phyloP scores from a whole-genome alignment of 805 yeast species.

The Metahyphopichia silvanorum region DNA sequence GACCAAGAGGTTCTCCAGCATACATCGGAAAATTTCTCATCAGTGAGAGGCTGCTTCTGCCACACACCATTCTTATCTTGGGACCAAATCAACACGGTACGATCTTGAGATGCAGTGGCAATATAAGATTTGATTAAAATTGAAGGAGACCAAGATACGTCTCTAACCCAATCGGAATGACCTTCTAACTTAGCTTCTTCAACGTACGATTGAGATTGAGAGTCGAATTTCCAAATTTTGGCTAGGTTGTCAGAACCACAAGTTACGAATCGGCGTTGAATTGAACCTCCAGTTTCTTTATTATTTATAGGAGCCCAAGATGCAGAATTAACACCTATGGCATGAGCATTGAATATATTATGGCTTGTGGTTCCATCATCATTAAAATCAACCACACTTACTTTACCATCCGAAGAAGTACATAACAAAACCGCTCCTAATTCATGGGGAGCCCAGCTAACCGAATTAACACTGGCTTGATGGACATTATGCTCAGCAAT shows the following conservation, averaged over 20 bases:
- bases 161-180: slow-evolving; percentile 98
- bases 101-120: slow-evolving; percentile 96
- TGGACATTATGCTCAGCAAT: slow-evolving; percentile 86
- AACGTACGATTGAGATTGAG: slow-evolving; percentile 52
- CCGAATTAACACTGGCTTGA: slow-evolving; percentile 91
- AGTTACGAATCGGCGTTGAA: slow-evolving; percentile 75
- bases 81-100: slow-evolving; percentile 93
- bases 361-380: slow-evolving; percentile 81
- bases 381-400: slow-evolving; percentile 85
- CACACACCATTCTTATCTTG: slow-evolving; percentile 69
- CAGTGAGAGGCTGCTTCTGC: slow-evolving; percentile 73
- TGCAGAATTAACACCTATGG: slow-evolving; percentile 91
- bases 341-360: slow-evolving; percentile 72
- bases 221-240: slow-evolving; percentile 80
- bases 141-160: slow-evolving; percentile 97
- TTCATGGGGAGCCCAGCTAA: slow-evolving; percentile 97
- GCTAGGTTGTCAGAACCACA: slow-evolving; percentile 96
- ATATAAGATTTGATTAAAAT: slow-evolving; percentile 81
- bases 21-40: slow-evolving; percentile 90
- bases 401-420: slow-evolving; percentile 90
- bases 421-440: slow-evolving; percentile 89
- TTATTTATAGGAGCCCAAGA: slow-evolving; percentile 80
- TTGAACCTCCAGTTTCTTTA: slow-evolving; percentile 24
- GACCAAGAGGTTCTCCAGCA: slow-evolving; percentile 99
- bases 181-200: slow-evolving; percentile 81